Base-by-base conservation (phyloP, 2,329 filamentous ascomycete species). In the Trichoderma harzianum region DNA sequence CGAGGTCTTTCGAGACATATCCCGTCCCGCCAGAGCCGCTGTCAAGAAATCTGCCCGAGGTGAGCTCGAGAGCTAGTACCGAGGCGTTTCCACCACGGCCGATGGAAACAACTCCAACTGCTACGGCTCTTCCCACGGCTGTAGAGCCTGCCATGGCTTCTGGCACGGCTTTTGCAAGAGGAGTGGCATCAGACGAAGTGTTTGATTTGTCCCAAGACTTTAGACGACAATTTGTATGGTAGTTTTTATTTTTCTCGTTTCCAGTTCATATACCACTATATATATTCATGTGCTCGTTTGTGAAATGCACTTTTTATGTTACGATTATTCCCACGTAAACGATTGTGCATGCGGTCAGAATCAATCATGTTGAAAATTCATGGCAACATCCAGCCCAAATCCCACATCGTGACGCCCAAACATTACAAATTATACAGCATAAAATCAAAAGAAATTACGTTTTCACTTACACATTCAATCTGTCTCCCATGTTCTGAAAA, bases 201-300 rank as follows among this genome's bases (percentile, higher is more conserved):
- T 69, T 69, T 53, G 66, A 69, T 28, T 53, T 69, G 30, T 69
- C 66, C 5, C 66, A 69, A 24, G 66, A 69, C 32, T 69, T 69
- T 53, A 69, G 66, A 62, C 66, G 66, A 30, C 66, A 69, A 43
- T 69, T 69, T 69, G 66, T 69, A 28, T 69, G 66, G 66, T 69
- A 69, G 43, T 5, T 43, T 24, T 47, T 12, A 30, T 26, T 39
- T 14, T 66, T 24, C 26, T 32, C 14, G 16, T 53, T 28, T 8
- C 5, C 7, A 2, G n/a, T 7, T 43, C 34, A 43, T 43, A 53
- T 67, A 58, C 32, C 24, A 58, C 8, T 30, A 43, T 30, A 43
- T 30, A 58, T 58, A 28, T 30, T 51, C 47, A 30, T 18, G 10
- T 14, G 11, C 26, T 3, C 5, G 24, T 43, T 14, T 58, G 32